Base-by-base conservation (phyloP, 768 basidiomycete genomes). In the Boletus speciosus region DNA sequence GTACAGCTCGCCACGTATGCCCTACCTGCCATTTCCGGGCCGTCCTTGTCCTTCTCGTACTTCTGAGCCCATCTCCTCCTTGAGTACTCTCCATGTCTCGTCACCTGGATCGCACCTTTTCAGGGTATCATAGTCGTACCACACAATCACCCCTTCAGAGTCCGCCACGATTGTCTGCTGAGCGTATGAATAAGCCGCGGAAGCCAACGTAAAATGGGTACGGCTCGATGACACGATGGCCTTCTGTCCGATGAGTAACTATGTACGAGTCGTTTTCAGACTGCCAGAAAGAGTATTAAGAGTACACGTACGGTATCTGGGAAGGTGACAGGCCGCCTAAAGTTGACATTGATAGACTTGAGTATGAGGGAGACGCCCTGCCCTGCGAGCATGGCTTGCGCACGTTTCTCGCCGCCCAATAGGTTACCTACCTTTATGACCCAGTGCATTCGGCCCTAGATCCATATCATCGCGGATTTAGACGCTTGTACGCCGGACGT, bases 41-140 rank as follows among this genome's bases (percentile, higher is more conserved):
- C 46, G 29, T 29, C 51, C 58, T 19, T 54, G 46, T 2, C 54
- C 48, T 44, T 63, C 66, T 51, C 54, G 58, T 29, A 57, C 58
- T 47, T 62, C 64, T 5, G 64, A 49, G 4, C 47, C 39, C 64
- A 62, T 62, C 21, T 53, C 53, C 8, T 62, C 51, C 37, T 37
- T 70, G 31, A 70, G 61, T 7, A 71, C 71, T 34, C 72, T 70
- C 64, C 73, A 71, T 5, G 72, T 68, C 35, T 74, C 73, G 52
- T 81, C 77, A 0, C 81, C 83, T 6, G 87, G 86, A 60, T 79
- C 78, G 55, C 80, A 81, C 67, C 87, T 90, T 67, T 70, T 76
- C 49, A 87, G 75, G 16, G 59, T 73, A 52, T 87, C 84, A 58
- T 90, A 90, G 65, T 90, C 84, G 56, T 88, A 90, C 88, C 88